Evolutionary conservation across 2,329 filamentous ascomycete species (phyloP), one percentile per base, ranked within the genome.

Genomic region (Cladosporium sp.): DNA sequence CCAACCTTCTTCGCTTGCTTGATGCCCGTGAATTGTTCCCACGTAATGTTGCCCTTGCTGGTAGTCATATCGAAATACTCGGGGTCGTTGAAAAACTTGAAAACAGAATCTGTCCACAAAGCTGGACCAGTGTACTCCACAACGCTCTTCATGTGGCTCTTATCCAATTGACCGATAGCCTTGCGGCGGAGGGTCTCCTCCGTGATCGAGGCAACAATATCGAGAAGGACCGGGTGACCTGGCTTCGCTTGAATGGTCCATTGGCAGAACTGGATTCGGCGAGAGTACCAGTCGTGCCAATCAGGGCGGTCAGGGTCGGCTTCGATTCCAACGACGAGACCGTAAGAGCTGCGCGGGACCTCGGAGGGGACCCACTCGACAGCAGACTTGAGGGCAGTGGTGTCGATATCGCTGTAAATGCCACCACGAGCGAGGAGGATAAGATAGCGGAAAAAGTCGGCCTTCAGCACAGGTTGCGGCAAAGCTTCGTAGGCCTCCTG

Each of bases 231-330:
- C 0, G 93, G 93, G 67, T 99, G 93, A 9, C 93, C 93, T 0
- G 92, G 87, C 70, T 99, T 99, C 51, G 88, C 77, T 70, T 97
- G 92, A 56, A 99, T 96, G 1, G 93, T 99, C 93, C 93, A 99
- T 69, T 99, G 93, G 72, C 93, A 99, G 71, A 99, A 97, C 68
- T 97, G 93, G 54, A 99, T 91, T 56, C 92, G 83, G 53, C 93
- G 86, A 56, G 89, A 93, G 75, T 97, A 99, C 93, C 92, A 97
- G 1, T 96, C 77, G 30, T 83, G 80, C 93, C 93, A 99, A 68
- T 99, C 93, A 3, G 82, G 80, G 42, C 93, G 83, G 69, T 97
- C 90, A 0, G 93, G 90, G 65, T 99, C 93, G 4, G 93, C 93
- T 73, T 99, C 93, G 58, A 99, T 96, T 53, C 93, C 93, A 62